Percentiles rank a stretch among this genome's conserved stretches.
Conservation (phyloP, 176 grass and related monocot genomes). For the Ensete ventricosum region DNA sequence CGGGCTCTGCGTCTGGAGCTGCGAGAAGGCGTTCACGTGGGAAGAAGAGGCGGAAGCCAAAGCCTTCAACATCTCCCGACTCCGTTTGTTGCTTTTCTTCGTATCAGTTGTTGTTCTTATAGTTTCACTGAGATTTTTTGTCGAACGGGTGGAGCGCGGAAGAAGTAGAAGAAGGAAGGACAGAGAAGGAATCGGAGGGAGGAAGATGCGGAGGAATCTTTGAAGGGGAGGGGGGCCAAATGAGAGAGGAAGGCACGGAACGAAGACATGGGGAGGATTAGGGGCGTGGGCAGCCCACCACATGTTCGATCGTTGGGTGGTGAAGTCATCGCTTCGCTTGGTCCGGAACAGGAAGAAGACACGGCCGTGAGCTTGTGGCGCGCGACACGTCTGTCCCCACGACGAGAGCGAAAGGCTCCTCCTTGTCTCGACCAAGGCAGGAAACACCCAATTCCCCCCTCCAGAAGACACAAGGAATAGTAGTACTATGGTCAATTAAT, state of each 20-base stretch:
- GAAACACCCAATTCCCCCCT: not conserved
- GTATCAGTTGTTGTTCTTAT: constrained; percentile 20
- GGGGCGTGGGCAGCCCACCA: not conserved
- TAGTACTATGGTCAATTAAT: no score
- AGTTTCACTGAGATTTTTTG: constrained; percentile 46
- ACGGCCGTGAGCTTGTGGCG: not conserved
- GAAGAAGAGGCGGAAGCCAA: constrained; percentile 36
- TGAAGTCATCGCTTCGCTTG: not conserved
- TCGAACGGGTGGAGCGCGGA: constrained; percentile 45
- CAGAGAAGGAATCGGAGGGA: not conserved
- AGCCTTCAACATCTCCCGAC: constrained; percentile 45
- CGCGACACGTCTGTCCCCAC: not conserved
- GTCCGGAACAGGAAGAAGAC: not conserved
- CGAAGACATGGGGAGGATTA: not conserved
- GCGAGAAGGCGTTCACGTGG: not conserved
- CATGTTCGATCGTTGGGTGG: constrained; percentile 4
- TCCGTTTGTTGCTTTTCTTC: not conserved
- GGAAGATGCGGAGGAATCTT: constrained; percentile 3
- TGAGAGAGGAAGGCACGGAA: not conserved
- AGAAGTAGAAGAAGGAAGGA: not conserved
- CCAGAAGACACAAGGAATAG: not conserved
- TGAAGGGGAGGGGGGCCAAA: not conserved
- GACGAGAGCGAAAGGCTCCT: not conserved
- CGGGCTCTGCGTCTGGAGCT: constrained; percentile 28
- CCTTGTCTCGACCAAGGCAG: not conserved